Percentiles rank a stretch among this genome's conserved stretches.
These are phyloP conservation scores for Pinus albicaulis DNA, from an alignment of 75 land plant species.

Conservation along the genomic window DNA sequence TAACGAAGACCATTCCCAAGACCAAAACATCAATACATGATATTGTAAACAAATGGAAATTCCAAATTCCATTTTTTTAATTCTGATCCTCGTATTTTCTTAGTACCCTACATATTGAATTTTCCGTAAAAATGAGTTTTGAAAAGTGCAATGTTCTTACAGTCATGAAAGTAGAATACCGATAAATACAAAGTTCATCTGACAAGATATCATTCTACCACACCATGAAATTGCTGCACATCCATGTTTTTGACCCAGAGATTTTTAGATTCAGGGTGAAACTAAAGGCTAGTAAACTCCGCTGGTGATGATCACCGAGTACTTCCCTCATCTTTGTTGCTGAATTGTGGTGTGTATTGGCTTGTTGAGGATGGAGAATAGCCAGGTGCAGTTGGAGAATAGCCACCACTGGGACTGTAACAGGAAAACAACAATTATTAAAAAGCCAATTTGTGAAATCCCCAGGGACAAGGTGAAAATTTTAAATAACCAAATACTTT, in stretches of 20 bases:
- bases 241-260: neutral
- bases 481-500: neutral
- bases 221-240: slow-evolving; percentile 52
- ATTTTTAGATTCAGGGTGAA: no score
- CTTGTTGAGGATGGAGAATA: slow-evolving; percentile 89
- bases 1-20: neutral
- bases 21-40: neutral
- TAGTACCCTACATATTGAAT: no score
- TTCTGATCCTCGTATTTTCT: neutral
- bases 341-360: slow-evolving; percentile 79
- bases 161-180: neutral
- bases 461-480: no score
- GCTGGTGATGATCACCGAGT: slow-evolving; percentile 10
- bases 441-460: neutral
- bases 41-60: neutral
- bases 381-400: slow-evolving; percentile 93
- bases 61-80: neutral
- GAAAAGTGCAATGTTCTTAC: neutral
- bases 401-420: slow-evolving; percentile 86
- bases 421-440: neutral
- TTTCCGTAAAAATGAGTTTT: neutral
- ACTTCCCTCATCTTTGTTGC: slow-evolving; percentile 42
- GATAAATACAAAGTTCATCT: slow-evolving; percentile 38
- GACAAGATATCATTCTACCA: slow-evolving; percentile 54
- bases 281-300: no score